Conservation (phyloP, 208 protist species). For the Leishmania tarentolae region DNA sequence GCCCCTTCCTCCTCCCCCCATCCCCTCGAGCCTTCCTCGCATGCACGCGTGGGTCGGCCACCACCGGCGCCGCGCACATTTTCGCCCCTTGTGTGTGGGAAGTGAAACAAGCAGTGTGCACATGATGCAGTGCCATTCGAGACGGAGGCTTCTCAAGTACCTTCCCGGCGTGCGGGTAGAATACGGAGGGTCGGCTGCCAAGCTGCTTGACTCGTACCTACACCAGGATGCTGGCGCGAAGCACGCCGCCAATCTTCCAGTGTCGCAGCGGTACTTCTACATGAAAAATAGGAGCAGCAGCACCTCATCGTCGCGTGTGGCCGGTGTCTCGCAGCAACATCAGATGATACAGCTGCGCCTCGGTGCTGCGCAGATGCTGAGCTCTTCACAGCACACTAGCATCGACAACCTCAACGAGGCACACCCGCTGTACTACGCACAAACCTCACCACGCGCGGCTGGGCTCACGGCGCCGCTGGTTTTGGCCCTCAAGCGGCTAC, state of each 20-base stretch:
- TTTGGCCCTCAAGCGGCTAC: constrained; percentile 62
- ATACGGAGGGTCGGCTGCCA: constrained; percentile 57
- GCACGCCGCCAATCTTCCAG: constrained; percentile 68
- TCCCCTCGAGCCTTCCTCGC: background rate
- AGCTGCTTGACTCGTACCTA: constrained; percentile 63
- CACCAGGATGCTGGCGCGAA: constrained; percentile 38
- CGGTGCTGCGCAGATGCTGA: constrained; percentile 80
- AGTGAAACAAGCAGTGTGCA: background rate
- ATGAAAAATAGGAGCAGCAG: constrained; percentile 20
- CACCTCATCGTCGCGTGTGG: background rate
- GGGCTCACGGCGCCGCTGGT: constrained; percentile 80
- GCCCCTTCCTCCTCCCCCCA: no score
- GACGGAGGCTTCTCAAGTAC: constrained; percentile 48
- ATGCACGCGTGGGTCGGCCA: background rate
- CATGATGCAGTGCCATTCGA: constrained; percentile 20
- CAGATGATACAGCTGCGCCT: constrained; percentile 70
- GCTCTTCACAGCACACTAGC: constrained; percentile 50
- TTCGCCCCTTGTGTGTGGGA: background rate
- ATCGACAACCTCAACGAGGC: constrained; percentile 80
- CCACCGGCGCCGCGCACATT: background rate
- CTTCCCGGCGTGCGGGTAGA: constrained; percentile 48
- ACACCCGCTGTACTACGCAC: constrained; percentile 85
- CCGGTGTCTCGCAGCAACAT: constrained; percentile 47
- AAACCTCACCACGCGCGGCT: constrained; percentile 66
- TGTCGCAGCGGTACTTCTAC: constrained; percentile 87